Conservation (phyloP, 768 basidiomycete genomes). For the Trametes meyenii region DNA sequence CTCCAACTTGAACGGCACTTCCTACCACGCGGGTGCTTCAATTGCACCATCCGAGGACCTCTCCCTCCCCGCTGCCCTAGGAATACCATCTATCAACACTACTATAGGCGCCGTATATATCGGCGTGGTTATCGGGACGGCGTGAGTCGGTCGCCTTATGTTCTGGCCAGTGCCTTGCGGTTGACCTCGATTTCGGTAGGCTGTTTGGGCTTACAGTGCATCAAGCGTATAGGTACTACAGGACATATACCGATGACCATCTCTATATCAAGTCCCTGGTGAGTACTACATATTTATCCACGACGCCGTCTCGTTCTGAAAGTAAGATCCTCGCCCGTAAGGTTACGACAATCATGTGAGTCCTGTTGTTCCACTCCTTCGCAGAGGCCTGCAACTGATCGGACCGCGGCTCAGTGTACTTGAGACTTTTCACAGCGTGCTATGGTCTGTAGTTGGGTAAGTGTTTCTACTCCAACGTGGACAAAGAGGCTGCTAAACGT, state of each 20-base stretch:
- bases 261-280: neutral
- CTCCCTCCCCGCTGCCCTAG: too few species aligned
- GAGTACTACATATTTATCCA: neutral
- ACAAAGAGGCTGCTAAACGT: too few species aligned
- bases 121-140: neutral
- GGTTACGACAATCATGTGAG: neutral
- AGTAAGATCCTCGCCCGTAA: neutral
- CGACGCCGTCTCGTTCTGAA: too few species aligned
- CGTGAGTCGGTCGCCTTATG: neutral
- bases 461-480: neutral
- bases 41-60: too few species aligned
- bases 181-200: neutral
- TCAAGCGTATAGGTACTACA: neutral
- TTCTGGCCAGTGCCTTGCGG: neutral
- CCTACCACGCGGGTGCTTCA: too few species aligned
- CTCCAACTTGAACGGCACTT: too few species aligned
- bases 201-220: neutral
- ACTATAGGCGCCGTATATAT: too few species aligned
- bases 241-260: neutral
- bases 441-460: neutral
- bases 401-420: neutral
- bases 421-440: neutral
- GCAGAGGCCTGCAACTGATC: too few species aligned
- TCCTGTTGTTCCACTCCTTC: neutral
- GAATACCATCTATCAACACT: too few species aligned